Base-by-base conservation (phyloP, 441 rosid genomes). In the Croton setiger region DNA sequence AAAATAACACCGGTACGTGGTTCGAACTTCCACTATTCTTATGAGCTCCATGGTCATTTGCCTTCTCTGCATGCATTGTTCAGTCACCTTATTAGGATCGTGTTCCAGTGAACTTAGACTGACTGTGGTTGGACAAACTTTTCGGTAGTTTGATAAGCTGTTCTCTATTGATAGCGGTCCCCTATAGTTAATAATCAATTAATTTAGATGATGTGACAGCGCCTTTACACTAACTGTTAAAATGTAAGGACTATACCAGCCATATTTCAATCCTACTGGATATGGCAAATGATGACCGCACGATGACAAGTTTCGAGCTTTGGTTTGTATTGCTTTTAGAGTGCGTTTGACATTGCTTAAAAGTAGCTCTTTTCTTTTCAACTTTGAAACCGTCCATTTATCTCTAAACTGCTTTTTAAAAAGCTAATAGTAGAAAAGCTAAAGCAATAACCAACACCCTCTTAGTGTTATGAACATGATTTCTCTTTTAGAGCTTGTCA, bases 1-100 rank as follows among this genome's bases (percentile, higher is more conserved):
- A 90, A 92, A 83, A 90, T 95, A 78, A 85, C 97, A 65, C 98
- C 87, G 79, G 98, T 92, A 88, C 27, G 86, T 69, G 9, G 51
- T 63, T 53, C 51, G 44, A 17, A 47, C 20, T 61, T 54, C 7
- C 23, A 0, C 21, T 15, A 4, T 9, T 41, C 48, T 54, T 63
- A 48, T 64, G 15, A 14, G 7, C 41, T 55, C 43, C 36, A 43
- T 37, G 58, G 17, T 44, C 49, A 36, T n/a, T 52, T 59, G 41
- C 60, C 47, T 60, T 48, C 27, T 17, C 21, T 53, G 31, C 35
- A 9, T 15, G 52, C 4, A 37, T 53, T 18, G 5, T 23, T 54
- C 6, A n/a, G 15, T 49, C 2, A 45, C n/a, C 48, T 65, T 8
- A 18, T 23, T 41, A 64, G 53, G 39, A 64, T 63, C 23, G 5